A percentile compares a stretch with the other conserved stretches of the same genome.
Conservation (phyloP, 805 yeast species). For the Priceomyces medius region DNA sequence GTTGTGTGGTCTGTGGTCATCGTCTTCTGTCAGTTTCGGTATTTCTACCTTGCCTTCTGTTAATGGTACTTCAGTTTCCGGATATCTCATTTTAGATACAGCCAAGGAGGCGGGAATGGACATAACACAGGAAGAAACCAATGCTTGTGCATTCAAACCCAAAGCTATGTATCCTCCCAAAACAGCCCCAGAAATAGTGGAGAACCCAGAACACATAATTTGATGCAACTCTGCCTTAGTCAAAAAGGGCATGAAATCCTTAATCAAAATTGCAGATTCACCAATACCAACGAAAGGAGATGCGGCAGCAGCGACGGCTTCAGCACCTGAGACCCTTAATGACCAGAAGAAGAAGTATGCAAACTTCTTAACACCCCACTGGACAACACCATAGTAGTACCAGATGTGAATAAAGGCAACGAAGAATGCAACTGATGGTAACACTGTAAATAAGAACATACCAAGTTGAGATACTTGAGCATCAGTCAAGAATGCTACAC, state of each 20-base stretch:
- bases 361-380: conserved; percentile 58
- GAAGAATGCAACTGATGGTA: conserved; percentile 64
- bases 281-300: conserved; percentile 68
- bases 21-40: conserved; percentile 40
- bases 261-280: conserved; percentile 60
- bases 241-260: conserved; percentile 56
- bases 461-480: conserved; percentile 37
- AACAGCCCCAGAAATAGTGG: conserved; percentile 65
- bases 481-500: conserved; percentile 58
- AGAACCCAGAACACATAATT: conserved; percentile 61
- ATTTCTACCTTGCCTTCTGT: conserved; percentile 50
- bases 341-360: conserved; percentile 61
- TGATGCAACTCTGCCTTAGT: conserved; percentile 64
- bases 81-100: conserved; percentile 56
- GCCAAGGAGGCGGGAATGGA: conserved; percentile 65
- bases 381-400: conserved; percentile 58
- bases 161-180: conserved; percentile 61
- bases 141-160: conserved; percentile 61
- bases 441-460: conserved; percentile 55
- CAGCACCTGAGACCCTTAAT: conserved; percentile 60
- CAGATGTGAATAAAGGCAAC: conserved; percentile 61
- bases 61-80: conserved; percentile 56
- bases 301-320: conserved; percentile 64
- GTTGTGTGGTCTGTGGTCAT: conserved; percentile 40
- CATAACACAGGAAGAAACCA: conserved; percentile 68